A percentile compares a stretch with the other conserved stretches of the same genome.
These are phyloP conservation scores for Triticum monococcum DNA, from an alignment of 176 grass and related monocot genomes.

Conservation along the genomic window DNA sequence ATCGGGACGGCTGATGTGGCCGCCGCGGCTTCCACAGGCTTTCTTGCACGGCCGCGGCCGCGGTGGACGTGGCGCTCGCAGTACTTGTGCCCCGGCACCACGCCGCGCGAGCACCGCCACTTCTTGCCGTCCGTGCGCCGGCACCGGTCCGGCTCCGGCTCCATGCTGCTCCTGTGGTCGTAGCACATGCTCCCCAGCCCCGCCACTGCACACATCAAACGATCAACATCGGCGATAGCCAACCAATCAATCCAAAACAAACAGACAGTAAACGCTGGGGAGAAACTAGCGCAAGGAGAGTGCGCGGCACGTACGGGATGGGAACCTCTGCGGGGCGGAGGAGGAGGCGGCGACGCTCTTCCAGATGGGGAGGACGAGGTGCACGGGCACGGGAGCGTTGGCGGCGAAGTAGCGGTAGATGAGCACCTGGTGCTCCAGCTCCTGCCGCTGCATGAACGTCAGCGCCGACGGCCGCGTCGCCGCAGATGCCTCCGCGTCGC, in stretches of 20 bases:
- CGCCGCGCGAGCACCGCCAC: constrained; percentile 70
- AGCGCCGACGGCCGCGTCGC: constrained; percentile 20
- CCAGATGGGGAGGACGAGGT: constrained; percentile 77
- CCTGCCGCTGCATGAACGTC: constrained; percentile 78
- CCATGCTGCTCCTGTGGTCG: constrained; percentile 74
- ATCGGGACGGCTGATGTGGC: neutral
- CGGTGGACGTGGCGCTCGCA: constrained; percentile 78
- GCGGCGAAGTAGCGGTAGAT: constrained; percentile 79
- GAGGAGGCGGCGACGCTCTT: constrained; percentile 71
- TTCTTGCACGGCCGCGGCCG: constrained; percentile 83
- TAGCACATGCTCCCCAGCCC: constrained; percentile 60
- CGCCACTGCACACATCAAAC: constrained; percentile 35
- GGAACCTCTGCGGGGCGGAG: constrained; percentile 45
- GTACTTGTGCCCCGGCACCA: constrained; percentile 71
- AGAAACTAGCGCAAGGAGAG: neutral
- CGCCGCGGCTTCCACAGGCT: constrained; percentile 57
- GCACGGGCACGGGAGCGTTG: constrained; percentile 55
- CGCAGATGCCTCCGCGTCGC: constrained; percentile 2
- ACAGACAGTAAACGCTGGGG: neutral
- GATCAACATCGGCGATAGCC: neutral
- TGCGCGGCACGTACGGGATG: constrained; percentile 34
- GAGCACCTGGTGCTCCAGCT: constrained; percentile 78
- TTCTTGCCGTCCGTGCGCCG: constrained; percentile 72
- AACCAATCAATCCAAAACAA: neutral
- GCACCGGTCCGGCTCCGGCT: constrained; percentile 71